These are phyloP conservation scores for Picea engelmannii DNA, from an alignment of 83 land plant genomes.

Conservation along the genomic window DNA sequence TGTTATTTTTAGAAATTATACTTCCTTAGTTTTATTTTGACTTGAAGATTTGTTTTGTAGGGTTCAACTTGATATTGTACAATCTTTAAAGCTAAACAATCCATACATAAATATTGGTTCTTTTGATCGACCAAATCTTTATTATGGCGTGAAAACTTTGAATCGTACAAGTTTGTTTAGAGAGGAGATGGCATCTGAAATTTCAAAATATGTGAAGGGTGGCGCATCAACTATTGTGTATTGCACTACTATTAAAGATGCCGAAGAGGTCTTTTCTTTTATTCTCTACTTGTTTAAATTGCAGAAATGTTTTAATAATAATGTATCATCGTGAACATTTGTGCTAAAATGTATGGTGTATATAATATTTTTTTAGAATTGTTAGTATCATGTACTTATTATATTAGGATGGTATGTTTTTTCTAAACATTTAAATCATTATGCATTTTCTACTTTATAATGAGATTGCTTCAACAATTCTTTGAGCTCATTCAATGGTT, in stretches of 20 bases:
- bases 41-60: conserved; percentile 27
- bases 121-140: conserved; percentile 83
- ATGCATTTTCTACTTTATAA: too few relatives aligned
- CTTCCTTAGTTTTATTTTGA: neutral
- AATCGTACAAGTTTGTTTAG: conserved; percentile 44
- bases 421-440: too few relatives aligned
- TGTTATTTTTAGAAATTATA: too few relatives aligned
- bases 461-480: neutral
- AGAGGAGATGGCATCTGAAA: conserved; percentile 70
- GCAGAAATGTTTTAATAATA: too few relatives aligned
- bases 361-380: neutral
- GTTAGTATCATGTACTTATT: too few relatives aligned
- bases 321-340: neutral
- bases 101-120: conserved; percentile 61
- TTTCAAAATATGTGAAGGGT: conserved; percentile 42
- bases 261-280: conserved; percentile 21
- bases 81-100: conserved; percentile 59
- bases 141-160: conserved; percentile 69
- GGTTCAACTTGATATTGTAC: conserved; percentile 70
- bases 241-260: conserved; percentile 83
- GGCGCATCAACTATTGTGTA: conserved; percentile 78
- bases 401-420: too few relatives aligned
- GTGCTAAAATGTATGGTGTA: neutral
- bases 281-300: too few relatives aligned
- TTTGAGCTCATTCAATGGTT: neutral